Evolutionary conservation across 306 rosid genomes (phyloP), one percentile per base, ranked within the genome.

Genomic region (Cajanus cajan): DNA sequence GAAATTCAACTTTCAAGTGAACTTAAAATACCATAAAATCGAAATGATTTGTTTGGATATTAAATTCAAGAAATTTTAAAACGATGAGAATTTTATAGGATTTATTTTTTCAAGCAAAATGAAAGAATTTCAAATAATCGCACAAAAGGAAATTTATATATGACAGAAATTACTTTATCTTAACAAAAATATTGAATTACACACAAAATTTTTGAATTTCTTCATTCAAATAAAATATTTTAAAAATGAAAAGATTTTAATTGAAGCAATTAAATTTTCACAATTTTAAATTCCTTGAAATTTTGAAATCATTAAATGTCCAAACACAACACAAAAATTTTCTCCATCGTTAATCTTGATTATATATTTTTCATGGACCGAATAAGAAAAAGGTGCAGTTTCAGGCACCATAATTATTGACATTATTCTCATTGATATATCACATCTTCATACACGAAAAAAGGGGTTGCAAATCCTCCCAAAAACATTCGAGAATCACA

Each of bases 381-480:
- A 39, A 65, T 8, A 39, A 9, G 45, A 36, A 65, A 65, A 65
- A 65, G 31, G 71, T 65, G 50, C 16, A 37, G 0, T 4, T 65
- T 65, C 1, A 6, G 48, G 2, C 18, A 4, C 37, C 25, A 66
- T 28, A 28, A 28, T 66, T 13, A 55, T 43, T 40, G 39, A 13
- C 51, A 21, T 24, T 71, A 33, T 2, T 61, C 51, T 12, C 51
- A 31, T 16, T 48, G 66, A 70, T 39, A 70, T 31, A 47, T 73
- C 80, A 65, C 83, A 79, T 73, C 79, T 37, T 39, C 37, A 43
- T 3, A 68, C 7, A 5, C 9, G 16, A 12, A 33, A 45, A 21
- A 24, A 31, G 18, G 51, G 44, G 48, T 0, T 65, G 39, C 11
- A 40, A 22, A 78, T 83, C 77, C 48, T 62, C 59, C 61, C 4